Evolutionary conservation across 106 monocot genomes (phyloP).

Genomic region (Phalaenopsis equestris): DNA sequence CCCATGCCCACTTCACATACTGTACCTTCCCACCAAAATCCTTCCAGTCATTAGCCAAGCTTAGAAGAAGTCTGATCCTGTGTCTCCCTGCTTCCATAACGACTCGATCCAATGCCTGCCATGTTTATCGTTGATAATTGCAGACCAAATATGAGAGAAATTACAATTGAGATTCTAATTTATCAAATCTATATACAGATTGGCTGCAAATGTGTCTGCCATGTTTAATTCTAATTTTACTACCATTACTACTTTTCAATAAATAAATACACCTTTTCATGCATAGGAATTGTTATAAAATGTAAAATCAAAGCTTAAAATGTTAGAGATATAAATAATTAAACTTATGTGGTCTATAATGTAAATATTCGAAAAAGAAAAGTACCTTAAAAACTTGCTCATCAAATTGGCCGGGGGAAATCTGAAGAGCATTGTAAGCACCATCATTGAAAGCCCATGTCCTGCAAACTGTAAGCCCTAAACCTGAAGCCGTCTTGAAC

Average conservation of each 20-base stretch:
- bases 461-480: constrained; percentile 94
- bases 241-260: no score
- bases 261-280: no score
- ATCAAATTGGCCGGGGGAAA: constrained; percentile 82
- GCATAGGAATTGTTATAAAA: no score
- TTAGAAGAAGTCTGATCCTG: constrained; percentile 57
- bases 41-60: constrained; percentile 69
- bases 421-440: constrained; percentile 73
- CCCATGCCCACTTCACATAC: constrained; percentile 97
- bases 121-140: background rate
- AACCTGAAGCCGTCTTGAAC: constrained; percentile 35
- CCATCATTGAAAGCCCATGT: constrained; percentile 99
- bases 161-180: no score
- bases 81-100: constrained; percentile 55
- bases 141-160: background rate
- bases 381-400: constrained; percentile 82
- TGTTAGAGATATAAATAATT: no score
- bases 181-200: background rate
- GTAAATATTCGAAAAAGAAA: background rate
- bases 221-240: no score
- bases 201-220: no score
- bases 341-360: no score
- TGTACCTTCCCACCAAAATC: constrained; percentile 80
- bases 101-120: constrained; percentile 76
- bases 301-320: no score